These are phyloP conservation scores for Brasenia schreberi DNA, from an alignment of 164 flowering plant genomes.

Conservation along the genomic window DNA sequence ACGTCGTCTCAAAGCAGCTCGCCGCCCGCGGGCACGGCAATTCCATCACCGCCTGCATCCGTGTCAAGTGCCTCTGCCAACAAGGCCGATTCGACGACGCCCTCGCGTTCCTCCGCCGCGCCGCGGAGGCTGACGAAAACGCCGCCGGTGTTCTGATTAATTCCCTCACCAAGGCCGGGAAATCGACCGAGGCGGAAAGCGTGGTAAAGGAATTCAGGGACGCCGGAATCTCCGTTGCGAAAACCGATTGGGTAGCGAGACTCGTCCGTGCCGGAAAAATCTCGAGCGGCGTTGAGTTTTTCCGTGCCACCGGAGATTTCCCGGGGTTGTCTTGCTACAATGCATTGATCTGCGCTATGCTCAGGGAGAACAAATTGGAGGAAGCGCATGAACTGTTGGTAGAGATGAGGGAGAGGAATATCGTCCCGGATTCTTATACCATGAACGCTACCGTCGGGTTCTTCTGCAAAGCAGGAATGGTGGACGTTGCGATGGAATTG, in stretches of 20 bases:
- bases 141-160: slow-evolving; percentile 28
- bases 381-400: slow-evolving; percentile 55
- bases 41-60: slow-evolving; percentile 30
- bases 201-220: slow-evolving; percentile 38
- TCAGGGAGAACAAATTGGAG: slow-evolving; percentile 40
- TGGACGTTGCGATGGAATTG: slow-evolving; percentile 56
- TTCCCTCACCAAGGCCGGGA: slow-evolving; percentile 30
- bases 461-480: slow-evolving; percentile 83
- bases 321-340: slow-evolving; percentile 52
- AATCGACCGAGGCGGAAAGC: slow-evolving; percentile 27
- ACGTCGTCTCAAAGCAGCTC: slow-evolving; percentile 39
- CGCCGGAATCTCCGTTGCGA: slow-evolving; percentile 8
- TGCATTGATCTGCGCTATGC: slow-evolving; percentile 39
- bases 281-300: slow-evolving; percentile 45
- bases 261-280: slow-evolving; percentile 39
- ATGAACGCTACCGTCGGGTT: slow-evolving; percentile 63
- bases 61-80: slow-evolving; percentile 45
- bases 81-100: slow-evolving; percentile 38
- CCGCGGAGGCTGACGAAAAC: slow-evolving; percentile 15
- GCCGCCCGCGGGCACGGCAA: slow-evolving; percentile 30
- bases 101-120: slow-evolving; percentile 19
- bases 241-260: slow-evolving; percentile 34
- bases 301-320: slow-evolving; percentile 13
- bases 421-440: slow-evolving; percentile 58
- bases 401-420: slow-evolving; percentile 49